Percentiles rank a stretch among this genome's conserved stretches.
Evolutionary conservation across 108 stramenopile species (phyloP).

Genomic region (Parietichytrium sp.): DNA sequence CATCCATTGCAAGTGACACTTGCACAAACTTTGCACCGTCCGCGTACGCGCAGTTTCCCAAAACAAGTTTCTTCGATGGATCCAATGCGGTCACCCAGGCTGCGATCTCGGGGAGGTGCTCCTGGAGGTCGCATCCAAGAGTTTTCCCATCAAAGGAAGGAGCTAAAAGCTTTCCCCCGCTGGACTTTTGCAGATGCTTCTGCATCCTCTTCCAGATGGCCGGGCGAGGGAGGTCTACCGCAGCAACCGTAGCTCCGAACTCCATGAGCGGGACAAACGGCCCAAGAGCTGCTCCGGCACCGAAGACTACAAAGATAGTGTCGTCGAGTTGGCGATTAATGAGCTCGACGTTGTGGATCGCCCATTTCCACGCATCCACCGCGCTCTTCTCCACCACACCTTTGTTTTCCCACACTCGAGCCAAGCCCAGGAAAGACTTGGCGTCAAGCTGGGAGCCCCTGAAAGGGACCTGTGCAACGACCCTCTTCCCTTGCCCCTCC

Average conservation of each 20-base stretch:
- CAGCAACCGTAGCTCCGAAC: constrained; percentile 55
- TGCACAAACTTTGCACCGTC: constrained; percentile 59
- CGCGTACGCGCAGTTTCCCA: constrained; percentile 53
- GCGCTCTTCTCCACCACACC: not conserved
- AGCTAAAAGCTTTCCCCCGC: not conserved
- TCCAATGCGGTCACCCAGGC: constrained; percentile 54
- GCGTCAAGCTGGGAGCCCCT: not conserved
- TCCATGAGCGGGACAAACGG: constrained; percentile 53
- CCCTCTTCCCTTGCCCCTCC: not conserved
- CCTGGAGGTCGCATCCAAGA: constrained; percentile 53
- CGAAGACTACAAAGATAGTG: constrained; percentile 60
- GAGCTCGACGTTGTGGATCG: not conserved
- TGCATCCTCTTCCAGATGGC: constrained; percentile 40
- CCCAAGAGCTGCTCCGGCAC: constrained; percentile 58
- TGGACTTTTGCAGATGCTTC: not conserved
- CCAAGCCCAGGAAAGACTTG: no score
- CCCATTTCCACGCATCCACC: not conserved
- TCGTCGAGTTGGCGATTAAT: not conserved
- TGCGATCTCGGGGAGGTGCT: constrained; percentile 55
- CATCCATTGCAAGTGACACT: constrained; percentile 57
- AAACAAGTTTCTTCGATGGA: constrained; percentile 49
- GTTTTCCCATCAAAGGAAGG: constrained; percentile 46
- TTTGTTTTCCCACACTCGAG: not conserved
- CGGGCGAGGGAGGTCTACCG: constrained; percentile 44
- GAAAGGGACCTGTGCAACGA: not conserved